Evolutionary conservation across 768 basidiomycete genomes (phyloP), one percentile per base, ranked within the genome.

Genomic region (Tricholoma bakamatsutake): DNA sequence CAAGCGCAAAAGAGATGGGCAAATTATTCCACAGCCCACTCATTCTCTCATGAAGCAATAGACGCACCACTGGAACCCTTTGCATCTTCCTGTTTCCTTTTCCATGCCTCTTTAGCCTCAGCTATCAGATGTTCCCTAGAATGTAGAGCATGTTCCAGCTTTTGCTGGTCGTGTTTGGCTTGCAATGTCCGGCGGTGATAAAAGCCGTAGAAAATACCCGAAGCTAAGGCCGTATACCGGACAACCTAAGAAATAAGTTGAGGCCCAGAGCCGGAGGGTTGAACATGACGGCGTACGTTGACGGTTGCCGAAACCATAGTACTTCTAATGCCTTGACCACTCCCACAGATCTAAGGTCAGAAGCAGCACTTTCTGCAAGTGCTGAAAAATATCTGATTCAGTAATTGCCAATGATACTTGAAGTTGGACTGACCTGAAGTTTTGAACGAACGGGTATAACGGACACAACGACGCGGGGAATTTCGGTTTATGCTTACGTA

Each of bases 171-270:
- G 69, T 91, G 83, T 53, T 81, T 76, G 59, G 83, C 80, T 76
- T 96, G 93, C 62, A 99, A 75, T 66, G 94, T 88, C 66, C 89
- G 84, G 67, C 90, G 88, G 78, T 98, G 95, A 66, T 84, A 84
- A 70, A 95, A 86, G 68, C 96, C 96, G 71, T 98, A 98, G 68
- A 85, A 72, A 62, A 96, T 81, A 67, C 96, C 96, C 42, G 84
- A 79, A 61, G 87, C 73, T 63, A 99, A 83, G 50, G 95, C 93
- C 17, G 93, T 87, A 73, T 96, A 98, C 67, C 96, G 90, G 66
- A 88, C 88, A 71, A 96, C 96, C 96, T 95, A 70, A 59, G 47
- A 27, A 40, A 59, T 33, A 37, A 37, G 17, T 48, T 39, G 48
- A 24, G 27, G 50, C 18, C 11, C 12, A 45, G 18, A 57, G 33